phyloP scores from a whole-genome alignment of 1,284 basidiomycete species.

The Puccinia horiana region DNA sequence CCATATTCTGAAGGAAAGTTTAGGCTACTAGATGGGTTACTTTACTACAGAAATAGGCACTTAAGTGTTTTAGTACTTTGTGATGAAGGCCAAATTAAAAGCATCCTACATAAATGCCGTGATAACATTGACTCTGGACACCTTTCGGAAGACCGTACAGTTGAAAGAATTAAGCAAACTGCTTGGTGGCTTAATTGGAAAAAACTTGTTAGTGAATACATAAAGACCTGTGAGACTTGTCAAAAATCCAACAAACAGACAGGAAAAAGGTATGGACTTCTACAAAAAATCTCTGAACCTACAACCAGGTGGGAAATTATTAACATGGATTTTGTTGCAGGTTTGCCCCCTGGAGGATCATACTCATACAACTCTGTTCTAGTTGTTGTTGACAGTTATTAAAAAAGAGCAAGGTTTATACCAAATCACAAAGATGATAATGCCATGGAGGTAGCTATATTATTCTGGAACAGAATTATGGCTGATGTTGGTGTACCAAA shows the following conservation, averaged over 20 bases:
- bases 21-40: neutral
- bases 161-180: neutral
- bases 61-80: neutral
- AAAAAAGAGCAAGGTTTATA: conserved; percentile 1
- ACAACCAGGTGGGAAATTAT: neutral
- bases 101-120: conserved; percentile 10
- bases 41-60: conserved; percentile 23
- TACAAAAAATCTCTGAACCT: neutral
- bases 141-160: neutral
- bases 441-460: conserved; percentile 6
- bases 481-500: conserved; percentile 57
- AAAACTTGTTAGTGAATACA: neutral
- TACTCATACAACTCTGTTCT: neutral
- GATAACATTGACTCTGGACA: neutral
- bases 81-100: neutral
- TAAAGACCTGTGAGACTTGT: neutral
- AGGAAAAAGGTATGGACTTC: too few species aligned
- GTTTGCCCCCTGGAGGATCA: too few species aligned
- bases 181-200: conserved; percentile 19
- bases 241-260: conserved; percentile 24
- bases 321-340: too few species aligned
- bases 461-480: conserved; percentile 16
- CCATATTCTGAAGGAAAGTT: too few species aligned
- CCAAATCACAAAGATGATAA: conserved; percentile 25
- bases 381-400: conserved; percentile 1